A percentile compares a stretch with the other conserved stretches of the same genome.
Evolutionary conservation across 345 rosid genomes (phyloP).

Genomic region (Stellera chamaejasme): DNA sequence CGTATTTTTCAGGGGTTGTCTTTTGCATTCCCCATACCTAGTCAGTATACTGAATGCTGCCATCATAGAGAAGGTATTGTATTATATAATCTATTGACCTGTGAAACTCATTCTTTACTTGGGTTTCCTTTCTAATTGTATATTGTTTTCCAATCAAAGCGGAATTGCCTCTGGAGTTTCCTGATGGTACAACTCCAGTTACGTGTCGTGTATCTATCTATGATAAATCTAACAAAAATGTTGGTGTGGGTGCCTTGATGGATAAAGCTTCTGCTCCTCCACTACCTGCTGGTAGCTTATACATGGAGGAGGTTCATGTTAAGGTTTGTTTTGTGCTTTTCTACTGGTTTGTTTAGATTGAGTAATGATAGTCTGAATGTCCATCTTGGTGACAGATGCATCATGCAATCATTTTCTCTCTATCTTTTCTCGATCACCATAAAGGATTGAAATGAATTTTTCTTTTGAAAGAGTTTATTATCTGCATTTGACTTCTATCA

Average conservation of each 20-base stretch:
- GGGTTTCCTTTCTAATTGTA: conserved; percentile 1
- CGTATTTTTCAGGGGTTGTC: conserved; percentile 69
- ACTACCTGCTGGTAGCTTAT: conserved; percentile 63
- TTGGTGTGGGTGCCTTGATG: conserved; percentile 78
- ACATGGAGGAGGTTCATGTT: conserved; percentile 92
- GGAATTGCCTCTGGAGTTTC: conserved; percentile 92
- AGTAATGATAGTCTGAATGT: conserved; percentile 2
- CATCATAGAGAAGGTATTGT: conserved; percentile 73
- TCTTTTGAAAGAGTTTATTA: conserved; percentile 1
- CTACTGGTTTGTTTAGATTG: not conserved
- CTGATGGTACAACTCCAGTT: conserved; percentile 98
- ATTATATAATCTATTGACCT: conserved; percentile 7
- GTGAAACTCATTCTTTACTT: conserved; percentile 5
- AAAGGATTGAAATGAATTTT: not conserved
- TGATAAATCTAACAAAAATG: conserved; percentile 82
- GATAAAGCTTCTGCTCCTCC: conserved; percentile 85
- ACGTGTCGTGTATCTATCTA: conserved; percentile 91
- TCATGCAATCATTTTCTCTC: too few species aligned
- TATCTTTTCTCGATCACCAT: too few species aligned
- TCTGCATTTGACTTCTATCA: not conserved
- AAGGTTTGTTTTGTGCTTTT: conserved; percentile 44
- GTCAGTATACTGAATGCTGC: conserved; percentile 79
- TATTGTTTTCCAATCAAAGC: conserved; percentile 31
- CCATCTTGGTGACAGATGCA: not conserved
- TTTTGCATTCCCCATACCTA: conserved; percentile 91